phyloP scores from a whole-genome alignment of 805 yeast genomes.

The Candida koratica region DNA sequence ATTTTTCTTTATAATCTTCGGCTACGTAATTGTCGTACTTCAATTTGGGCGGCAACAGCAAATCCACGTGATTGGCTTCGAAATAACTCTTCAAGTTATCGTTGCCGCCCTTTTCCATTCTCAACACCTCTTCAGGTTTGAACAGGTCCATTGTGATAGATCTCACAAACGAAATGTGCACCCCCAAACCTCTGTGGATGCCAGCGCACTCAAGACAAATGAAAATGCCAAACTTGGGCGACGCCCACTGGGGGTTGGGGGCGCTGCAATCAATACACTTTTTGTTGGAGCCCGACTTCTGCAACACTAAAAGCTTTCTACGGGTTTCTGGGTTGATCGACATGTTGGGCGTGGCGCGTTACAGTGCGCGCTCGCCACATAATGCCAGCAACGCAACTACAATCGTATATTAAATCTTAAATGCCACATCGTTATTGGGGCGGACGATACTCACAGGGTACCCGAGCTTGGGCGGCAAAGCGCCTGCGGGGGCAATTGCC shows the following conservation, averaged over 20 bases:
- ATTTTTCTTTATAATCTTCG: conserved; percentile 84
- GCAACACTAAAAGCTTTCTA: conserved; percentile 69
- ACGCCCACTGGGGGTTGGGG: conserved; percentile 99
- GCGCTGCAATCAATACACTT: conserved; percentile 92
- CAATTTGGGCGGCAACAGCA: conserved; percentile 56
- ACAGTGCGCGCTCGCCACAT: too few relatives aligned
- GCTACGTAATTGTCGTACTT: conserved; percentile 91
- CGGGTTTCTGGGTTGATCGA: conserved; percentile 92
- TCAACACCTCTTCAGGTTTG: conserved; percentile 81
- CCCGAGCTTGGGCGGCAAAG: conserved; percentile 14
- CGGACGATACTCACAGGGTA: conserved; percentile 31
- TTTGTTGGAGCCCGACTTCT: conserved; percentile 69
- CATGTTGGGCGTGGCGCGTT: too few relatives aligned
- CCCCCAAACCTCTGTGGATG: conserved; percentile 91
- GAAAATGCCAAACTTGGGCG: conserved; percentile 95
- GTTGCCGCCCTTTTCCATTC: conserved; percentile 96
- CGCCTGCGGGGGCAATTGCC: conserved; percentile 77
- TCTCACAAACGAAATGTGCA: conserved; percentile 93
- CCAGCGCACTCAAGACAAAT: conserved; percentile 99
- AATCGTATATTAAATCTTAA: conserved; percentile 1
- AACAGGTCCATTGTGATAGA: conserved; percentile 98
- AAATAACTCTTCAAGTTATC: conserved; percentile 68
- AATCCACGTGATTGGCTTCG: conserved; percentile 65
- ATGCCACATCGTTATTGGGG: conserved; percentile 8
- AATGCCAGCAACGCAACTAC: too few relatives aligned